Percentiles rank a stretch among this genome's conserved stretches.
Conservation (phyloP, 164 flowering plant genomes). For the Buxus sempervirens region DNA sequence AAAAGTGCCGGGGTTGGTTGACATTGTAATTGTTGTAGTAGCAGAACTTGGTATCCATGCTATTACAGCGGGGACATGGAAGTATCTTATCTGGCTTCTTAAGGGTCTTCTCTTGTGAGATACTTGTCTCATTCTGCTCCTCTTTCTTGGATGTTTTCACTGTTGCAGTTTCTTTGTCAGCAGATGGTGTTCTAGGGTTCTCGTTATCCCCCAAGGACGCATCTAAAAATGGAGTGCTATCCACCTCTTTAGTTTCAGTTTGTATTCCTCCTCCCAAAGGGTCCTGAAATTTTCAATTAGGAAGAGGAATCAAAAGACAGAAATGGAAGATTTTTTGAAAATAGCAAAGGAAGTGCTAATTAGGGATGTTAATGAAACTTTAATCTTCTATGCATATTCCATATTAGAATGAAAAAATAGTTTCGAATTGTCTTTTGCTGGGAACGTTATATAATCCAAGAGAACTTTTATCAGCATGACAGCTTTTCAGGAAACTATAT, state of each 20-base stretch:
- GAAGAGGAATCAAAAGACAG: conserved; percentile 2
- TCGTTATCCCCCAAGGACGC: conserved; percentile 22
- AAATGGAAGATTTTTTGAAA: conserved; percentile 5
- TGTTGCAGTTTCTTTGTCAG: conserved; percentile 30
- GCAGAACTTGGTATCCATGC: conserved; percentile 74
- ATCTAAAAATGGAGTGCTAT: conserved; percentile 18
- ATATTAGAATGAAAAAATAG: no score
- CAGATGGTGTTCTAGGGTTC: conserved; percentile 29
- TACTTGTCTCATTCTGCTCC: conserved; percentile 29
- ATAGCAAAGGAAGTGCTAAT: conserved; percentile 13
- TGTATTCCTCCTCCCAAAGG: conserved; percentile 8
- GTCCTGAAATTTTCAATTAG: conserved; percentile 31
- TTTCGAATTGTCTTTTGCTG: no score
- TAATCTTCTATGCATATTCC: no score
- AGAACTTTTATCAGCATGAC: no score
- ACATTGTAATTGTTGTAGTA: conserved; percentile 73
- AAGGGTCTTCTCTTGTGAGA: conserved; percentile 46
- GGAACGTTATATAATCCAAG: no score
- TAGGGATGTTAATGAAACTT: conserved; percentile 15
- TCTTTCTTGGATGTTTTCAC: conserved; percentile 20
- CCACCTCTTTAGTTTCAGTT: conserved; percentile 14
- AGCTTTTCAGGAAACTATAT: no score
- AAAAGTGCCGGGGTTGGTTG: conserved; percentile 67
- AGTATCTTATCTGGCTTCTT: conserved; percentile 58
- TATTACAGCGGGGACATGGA: conserved; percentile 69